Percentiles rank a stretch among this genome's conserved stretches.
phyloP scores from a whole-genome alignment of 1,284 basidiomycete species.

The Moniliophthora roreri region DNA sequence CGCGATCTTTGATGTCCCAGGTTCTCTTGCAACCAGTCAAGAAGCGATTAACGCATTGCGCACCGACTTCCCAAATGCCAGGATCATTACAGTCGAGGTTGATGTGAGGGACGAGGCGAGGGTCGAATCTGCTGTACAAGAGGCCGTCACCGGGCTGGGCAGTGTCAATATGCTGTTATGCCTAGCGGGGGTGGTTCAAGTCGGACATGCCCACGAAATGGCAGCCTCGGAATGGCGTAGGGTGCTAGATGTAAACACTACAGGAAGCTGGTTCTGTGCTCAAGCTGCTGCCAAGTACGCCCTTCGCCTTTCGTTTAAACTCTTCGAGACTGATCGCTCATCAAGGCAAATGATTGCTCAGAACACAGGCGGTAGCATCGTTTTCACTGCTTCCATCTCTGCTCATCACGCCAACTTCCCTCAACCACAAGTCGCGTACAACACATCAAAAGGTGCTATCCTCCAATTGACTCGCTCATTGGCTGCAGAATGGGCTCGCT shows the following conservation, averaged over 20 bases:
- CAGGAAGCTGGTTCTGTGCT: conserved; percentile 42
- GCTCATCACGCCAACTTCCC: conserved; percentile 40
- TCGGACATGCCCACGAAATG: conserved; percentile 30
- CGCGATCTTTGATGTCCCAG: conserved; percentile 35
- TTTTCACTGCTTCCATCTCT: conserved; percentile 42
- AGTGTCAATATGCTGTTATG: conserved; percentile 37
- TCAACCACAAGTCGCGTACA: conserved; percentile 37
- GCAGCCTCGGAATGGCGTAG: conserved; percentile 32
- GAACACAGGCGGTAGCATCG: conserved; percentile 37
- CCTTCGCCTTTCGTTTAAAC: neutral
- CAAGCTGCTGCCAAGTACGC: conserved; percentile 38
- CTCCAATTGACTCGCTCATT: conserved; percentile 31
- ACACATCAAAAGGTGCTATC: conserved; percentile 33
- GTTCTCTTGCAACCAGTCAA: conserved; percentile 22
- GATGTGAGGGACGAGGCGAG: conserved; percentile 35
- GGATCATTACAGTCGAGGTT: conserved; percentile 31
- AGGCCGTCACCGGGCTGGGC: conserved; percentile 28
- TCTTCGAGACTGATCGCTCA: neutral
- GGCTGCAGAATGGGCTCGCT: conserved; percentile 40
- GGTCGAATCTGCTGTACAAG: conserved; percentile 28
- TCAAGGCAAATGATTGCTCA: conserved; percentile 40
- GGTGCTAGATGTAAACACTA: conserved; percentile 40
- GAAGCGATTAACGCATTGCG: conserved; percentile 25
- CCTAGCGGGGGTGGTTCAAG: conserved; percentile 39
- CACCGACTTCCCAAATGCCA: conserved; percentile 33